Evolutionary conservation across 768 basidiomycete genomes (phyloP).

Genomic region (Tulasnella calospora): DNA sequence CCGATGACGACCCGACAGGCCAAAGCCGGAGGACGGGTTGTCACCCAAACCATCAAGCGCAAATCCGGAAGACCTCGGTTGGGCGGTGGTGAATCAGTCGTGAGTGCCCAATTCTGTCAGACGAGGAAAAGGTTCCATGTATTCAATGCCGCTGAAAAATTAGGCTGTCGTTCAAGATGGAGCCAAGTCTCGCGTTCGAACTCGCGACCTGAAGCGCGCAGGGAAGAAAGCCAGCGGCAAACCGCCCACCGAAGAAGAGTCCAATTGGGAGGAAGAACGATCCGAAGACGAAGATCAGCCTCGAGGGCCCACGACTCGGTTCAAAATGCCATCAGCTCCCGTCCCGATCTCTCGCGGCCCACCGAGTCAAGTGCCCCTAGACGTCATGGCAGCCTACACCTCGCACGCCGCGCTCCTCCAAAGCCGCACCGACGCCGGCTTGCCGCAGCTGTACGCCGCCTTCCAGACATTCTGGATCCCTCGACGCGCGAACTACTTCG

Average conservation of each 20-base stretch:
- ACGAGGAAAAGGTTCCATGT: neutral
- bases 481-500: slow-evolving; percentile 20
- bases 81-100: neutral
- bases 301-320: neutral
- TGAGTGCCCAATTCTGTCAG: neutral
- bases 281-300: neutral
- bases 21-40: neutral
- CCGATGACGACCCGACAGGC: neutral
- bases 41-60: neutral
- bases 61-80: neutral
- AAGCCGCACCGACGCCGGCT: slow-evolving; percentile 6
- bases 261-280: neutral
- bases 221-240: neutral
- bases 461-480: slow-evolving; percentile 23
- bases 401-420: slow-evolving; percentile 10
- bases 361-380: neutral
- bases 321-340: neutral
- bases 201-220: neutral
- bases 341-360: neutral
- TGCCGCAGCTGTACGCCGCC: slow-evolving; percentile 14
- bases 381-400: slow-evolving; percentile 16
- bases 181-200: neutral
- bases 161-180: neutral
- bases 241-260: neutral
- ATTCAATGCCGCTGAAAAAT: neutral